These are phyloP conservation scores for Fraxinus latifolia DNA, from an alignment of 305 asterid species.

Conservation along the genomic window DNA sequence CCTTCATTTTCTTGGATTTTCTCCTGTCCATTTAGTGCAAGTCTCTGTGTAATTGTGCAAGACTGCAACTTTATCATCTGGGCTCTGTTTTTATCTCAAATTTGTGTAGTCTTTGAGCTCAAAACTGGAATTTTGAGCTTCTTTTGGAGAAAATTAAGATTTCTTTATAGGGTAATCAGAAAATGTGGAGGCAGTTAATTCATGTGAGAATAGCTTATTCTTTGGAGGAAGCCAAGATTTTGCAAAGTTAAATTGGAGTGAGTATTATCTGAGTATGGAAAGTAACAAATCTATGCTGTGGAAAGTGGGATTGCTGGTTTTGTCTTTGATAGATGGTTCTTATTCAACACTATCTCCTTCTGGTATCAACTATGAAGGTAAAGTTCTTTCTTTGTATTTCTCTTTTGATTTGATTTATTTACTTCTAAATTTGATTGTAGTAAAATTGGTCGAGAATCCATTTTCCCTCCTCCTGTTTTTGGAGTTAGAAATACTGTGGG, in stretches of 20 bases:
- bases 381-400: conserved; percentile 24
- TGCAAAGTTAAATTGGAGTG: conserved; percentile 35
- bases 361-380: conserved; percentile 96
- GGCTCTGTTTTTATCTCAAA: conserved; percentile 26
- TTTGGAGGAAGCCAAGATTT: conserved; percentile 29
- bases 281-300: conserved; percentile 36
- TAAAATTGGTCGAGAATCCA: background rate
- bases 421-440: background rate
- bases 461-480: conserved; percentile 8
- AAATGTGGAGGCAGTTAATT: conserved; percentile 27
- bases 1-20: conserved; percentile 27
- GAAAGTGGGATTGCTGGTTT: conserved; percentile 44
- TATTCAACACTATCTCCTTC: conserved; percentile 87
- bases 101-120: conserved; percentile 17
- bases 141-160: conserved; percentile 26
- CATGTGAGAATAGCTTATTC: conserved; percentile 28
- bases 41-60: conserved; percentile 24
- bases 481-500: background rate
- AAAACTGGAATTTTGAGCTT: conserved; percentile 23
- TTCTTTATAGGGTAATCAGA: conserved; percentile 28
- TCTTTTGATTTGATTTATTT: background rate
- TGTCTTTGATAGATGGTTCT: conserved; percentile 51
- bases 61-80: conserved; percentile 37
- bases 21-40: conserved; percentile 21
- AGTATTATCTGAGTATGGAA: conserved; percentile 43